Percentiles rank a stretch among this genome's conserved stretches.
phyloP scores from a whole-genome alignment of 140 eudicot genomes.

The Flaveria floridana region DNA sequence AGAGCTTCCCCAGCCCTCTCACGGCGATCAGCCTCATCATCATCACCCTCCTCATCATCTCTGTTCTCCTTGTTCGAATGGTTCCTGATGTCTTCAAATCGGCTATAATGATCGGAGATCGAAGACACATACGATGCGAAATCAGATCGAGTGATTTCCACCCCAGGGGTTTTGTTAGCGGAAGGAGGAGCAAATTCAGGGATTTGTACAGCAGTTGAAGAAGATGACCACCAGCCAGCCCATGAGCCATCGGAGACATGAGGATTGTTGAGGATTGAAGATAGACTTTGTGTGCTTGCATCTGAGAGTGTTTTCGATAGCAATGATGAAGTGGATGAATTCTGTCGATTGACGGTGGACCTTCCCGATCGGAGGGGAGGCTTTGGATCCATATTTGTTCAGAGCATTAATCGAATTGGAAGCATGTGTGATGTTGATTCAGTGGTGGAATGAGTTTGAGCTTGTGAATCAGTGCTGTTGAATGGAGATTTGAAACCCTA shows the following conservation, averaged over 20 bases:
- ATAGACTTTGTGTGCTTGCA: conserved; percentile 56
- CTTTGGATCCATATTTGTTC: too few relatives aligned
- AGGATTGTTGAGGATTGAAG: conserved; percentile 85
- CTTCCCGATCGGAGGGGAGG: too few relatives aligned
- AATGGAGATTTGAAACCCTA: conserved; percentile 14
- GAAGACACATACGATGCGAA: too few relatives aligned
- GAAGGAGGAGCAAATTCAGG: conserved; percentile 61
- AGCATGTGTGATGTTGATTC: too few relatives aligned
- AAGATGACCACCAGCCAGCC: conserved; percentile 78
- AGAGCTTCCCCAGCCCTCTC: conserved; percentile 68
- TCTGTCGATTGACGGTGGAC: too few relatives aligned
- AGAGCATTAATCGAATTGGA: too few relatives aligned
- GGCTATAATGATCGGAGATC: conserved; percentile 46
- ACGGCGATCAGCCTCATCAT: conserved; percentile 27
- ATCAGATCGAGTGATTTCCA: conserved; percentile 56
- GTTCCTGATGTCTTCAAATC: conserved; percentile 56
- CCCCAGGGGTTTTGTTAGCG: conserved; percentile 43
- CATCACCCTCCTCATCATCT: not conserved
- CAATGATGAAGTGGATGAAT: too few relatives aligned
- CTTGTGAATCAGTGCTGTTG: conserved; percentile 4
- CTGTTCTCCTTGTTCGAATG: conserved; percentile 41
- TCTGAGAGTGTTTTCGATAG: conserved; percentile 51
- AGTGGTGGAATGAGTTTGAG: not conserved
- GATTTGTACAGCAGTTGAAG: conserved; percentile 50
- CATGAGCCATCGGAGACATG: conserved; percentile 55